Conservation (phyloP, 2,329 filamentous ascomycete genomes). For the Fusarium sp. region DNA sequence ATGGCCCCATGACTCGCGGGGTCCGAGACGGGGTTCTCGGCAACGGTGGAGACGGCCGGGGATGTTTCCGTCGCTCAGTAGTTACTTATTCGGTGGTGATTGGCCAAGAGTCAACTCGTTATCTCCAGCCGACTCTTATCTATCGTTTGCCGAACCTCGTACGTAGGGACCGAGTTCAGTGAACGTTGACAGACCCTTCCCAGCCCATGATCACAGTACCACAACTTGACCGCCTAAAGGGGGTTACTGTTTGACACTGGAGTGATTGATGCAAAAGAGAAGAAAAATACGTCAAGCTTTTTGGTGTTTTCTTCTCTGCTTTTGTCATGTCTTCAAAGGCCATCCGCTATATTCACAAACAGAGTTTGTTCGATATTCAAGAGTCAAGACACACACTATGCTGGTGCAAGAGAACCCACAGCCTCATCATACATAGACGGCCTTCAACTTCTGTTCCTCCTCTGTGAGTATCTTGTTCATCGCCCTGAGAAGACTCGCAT, state of each 20-base stretch:
- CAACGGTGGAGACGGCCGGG: background rate
- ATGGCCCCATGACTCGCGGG: background rate
- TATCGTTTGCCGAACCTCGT: background rate
- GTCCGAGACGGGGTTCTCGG: background rate
- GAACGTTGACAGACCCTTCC: background rate
- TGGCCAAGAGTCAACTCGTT: background rate
- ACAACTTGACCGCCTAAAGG: background rate
- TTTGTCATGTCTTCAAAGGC: background rate
- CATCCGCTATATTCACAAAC: background rate
- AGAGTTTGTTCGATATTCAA: too few species aligned
- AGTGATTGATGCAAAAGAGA: background rate
- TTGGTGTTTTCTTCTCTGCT: background rate
- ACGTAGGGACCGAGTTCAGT: too few species aligned
- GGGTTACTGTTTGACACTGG: too few species aligned
- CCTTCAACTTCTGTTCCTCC: conserved; percentile 4
- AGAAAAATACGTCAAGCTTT: background rate
- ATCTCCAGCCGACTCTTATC: background rate
- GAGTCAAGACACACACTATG: too few species aligned
- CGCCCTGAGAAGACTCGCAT: conserved; percentile 52
- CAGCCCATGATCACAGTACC: background rate
- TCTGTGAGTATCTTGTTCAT: conserved; percentile 36
- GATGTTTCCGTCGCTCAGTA: too few species aligned
- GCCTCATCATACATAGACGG: background rate
- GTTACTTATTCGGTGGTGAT: background rate
- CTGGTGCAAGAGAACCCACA: too few species aligned